Evolutionary conservation across 768 basidiomycete species (phyloP), one percentile per base, ranked within the genome.

Genomic region (Auricularia sp.): DNA sequence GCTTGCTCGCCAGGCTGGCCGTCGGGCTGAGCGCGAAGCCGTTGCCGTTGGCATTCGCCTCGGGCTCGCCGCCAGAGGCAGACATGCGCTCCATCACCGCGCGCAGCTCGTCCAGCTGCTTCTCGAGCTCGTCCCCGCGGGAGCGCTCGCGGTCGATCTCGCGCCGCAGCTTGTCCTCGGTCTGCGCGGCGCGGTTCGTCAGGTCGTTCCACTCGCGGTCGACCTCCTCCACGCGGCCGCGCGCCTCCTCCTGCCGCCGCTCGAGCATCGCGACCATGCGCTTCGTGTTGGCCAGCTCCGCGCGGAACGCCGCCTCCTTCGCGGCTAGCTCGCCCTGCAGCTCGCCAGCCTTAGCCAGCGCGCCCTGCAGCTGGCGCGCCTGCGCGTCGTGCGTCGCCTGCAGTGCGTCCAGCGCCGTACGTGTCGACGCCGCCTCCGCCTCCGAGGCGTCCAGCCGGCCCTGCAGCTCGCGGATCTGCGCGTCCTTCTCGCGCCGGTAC

Each of bases 251-350:
- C 72, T 94, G 93, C 43, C 94, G 83, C 64, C 88, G 88, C 72
- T 98, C 93, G 80, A 97, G 87, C 79, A 94, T 84, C 6, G 82
- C 77, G 11, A 94, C 87, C 18, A 97, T 79, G 36, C 93, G 81
- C 65, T 84, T 83, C 68, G 94, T 75, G 12, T 85, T 84, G 47
- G 81, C 84, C 2, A 87, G 85, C 72, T 98, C 94, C 64, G 81
- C 83, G 0, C 87, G 81, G 72, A 91, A 95, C 1, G 85, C 86
- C 1, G 87, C 85, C 69, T 96, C 93, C 69, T 91, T 88, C 69
- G 91, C 90, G 2, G 91, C 93, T 12, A 94, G 78, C 66, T 87
- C 86, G 4, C 87, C 85, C 42, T 84, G 85, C 44, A 95, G 79
- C 64, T 85, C 85, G 68, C 91, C 87, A 18, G 91, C 83, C 64